Conservation (phyloP, 2,329 filamentous ascomycete species). For the Metarhizium robertsii region DNA sequence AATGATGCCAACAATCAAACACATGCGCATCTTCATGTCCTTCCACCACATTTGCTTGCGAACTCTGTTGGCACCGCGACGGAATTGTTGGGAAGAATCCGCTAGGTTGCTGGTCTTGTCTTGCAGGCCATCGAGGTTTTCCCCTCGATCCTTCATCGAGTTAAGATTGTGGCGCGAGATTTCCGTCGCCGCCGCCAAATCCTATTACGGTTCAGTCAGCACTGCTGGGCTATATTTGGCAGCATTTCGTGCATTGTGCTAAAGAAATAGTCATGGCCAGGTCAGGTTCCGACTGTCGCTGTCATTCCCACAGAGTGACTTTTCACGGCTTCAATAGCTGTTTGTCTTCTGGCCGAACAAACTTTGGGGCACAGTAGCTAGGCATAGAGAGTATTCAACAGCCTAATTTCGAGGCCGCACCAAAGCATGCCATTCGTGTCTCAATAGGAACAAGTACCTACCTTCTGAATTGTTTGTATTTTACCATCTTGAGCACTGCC, state of each 20-base stretch:
- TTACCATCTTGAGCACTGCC: neutral
- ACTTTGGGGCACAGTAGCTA: neutral
- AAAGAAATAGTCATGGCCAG: too few species aligned
- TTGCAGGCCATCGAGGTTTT: conserved; percentile 77
- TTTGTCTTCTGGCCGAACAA: neutral
- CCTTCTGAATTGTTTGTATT: conserved; percentile 5
- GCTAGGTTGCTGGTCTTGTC: conserved; percentile 94
- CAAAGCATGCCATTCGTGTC: neutral
- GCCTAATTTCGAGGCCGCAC: neutral
- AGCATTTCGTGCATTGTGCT: too few species aligned
- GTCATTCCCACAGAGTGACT: too few species aligned
- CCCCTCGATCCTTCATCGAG: conserved; percentile 50
- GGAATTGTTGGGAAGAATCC: conserved; percentile 88
- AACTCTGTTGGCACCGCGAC: conserved; percentile 89
- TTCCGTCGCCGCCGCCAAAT: too few species aligned
- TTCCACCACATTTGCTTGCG: conserved; percentile 99
- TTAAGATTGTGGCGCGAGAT: too few species aligned
- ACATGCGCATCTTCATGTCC: conserved; percentile 99
- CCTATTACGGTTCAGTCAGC: too few species aligned
- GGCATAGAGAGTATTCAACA: too few species aligned
- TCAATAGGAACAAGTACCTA: neutral
- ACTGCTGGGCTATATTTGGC: too few species aligned
- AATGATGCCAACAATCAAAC: conserved; percentile 83
- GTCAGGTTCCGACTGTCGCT: too few species aligned
- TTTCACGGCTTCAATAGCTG: too few species aligned